Percentiles rank a stretch among this genome's conserved stretches.
Conservation (phyloP, 2,329 filamentous ascomycete species). For the Microcyclospora pomicola region DNA sequence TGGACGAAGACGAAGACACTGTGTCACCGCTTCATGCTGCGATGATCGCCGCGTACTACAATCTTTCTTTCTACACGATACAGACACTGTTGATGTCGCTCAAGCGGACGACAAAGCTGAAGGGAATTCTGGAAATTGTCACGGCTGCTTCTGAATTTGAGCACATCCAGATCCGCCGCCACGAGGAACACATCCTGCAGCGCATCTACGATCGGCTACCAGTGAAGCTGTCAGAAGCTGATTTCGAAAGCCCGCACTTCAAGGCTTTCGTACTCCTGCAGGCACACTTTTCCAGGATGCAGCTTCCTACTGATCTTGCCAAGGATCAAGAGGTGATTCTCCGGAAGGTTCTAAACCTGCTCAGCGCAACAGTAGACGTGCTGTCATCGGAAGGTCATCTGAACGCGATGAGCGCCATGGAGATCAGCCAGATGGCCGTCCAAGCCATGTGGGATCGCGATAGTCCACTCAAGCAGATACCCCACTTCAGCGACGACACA, state of each 20-base stretch:
- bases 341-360: slow-evolving; percentile 68
- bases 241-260: slow-evolving; percentile 90
- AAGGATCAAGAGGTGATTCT: slow-evolving; percentile 90
- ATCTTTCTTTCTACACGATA: slow-evolving; percentile 98
- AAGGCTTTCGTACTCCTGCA: slow-evolving; percentile 96
- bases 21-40: slow-evolving; percentile 85
- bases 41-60: slow-evolving; percentile 98
- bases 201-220: slow-evolving; percentile 90
- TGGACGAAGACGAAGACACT: slow-evolving; percentile 76
- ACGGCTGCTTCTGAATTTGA: slow-evolving; percentile 97
- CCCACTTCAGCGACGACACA: slow-evolving; percentile 74
- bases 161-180: slow-evolving; percentile 80
- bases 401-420: slow-evolving; percentile 97
- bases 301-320: slow-evolving; percentile 83
- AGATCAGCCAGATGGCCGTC: slow-evolving; percentile 97
- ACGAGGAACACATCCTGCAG: slow-evolving; percentile 75
- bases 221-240: slow-evolving; percentile 81
- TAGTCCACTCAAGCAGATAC: slow-evolving; percentile 92
- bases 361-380: slow-evolving; percentile 88
- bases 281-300: slow-evolving; percentile 95
- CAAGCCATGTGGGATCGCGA: slow-evolving; percentile 99
- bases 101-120: slow-evolving; percentile 78
- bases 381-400: slow-evolving; percentile 89
- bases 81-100: slow-evolving; percentile 93
- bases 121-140: slow-evolving; percentile 91